Conservation (phyloP, 768 basidiomycete species). For the Calvatia gigantea region DNA sequence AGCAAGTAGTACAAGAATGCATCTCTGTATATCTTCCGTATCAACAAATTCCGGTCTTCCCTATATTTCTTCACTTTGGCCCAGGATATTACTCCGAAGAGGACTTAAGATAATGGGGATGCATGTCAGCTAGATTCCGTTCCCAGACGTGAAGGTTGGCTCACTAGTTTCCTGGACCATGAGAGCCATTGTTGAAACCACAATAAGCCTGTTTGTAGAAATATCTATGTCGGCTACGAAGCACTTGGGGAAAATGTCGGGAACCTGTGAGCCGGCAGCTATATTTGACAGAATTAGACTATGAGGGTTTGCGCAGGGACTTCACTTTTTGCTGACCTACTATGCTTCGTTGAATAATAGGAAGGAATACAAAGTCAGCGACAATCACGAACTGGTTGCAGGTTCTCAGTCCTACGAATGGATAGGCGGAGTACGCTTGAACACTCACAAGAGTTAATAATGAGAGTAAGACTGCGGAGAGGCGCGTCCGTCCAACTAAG, state of each 20-base stretch:
- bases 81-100: neutral
- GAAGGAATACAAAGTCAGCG: too few species aligned
- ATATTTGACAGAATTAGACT: too few species aligned
- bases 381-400: too few species aligned
- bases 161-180: neutral
- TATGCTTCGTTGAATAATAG: too few species aligned
- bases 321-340: too few species aligned
- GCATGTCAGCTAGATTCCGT: neutral
- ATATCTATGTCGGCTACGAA: neutral
- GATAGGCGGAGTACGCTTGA: too few species aligned
- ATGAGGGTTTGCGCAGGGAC: too few species aligned
- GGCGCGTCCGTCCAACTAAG: neutral
- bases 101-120: too few species aligned
- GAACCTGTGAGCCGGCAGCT: neutral
- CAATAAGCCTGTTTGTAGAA: neutral
- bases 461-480: too few species aligned
- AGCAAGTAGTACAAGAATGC: neutral
- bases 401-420: too few species aligned
- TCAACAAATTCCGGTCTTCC: neutral
- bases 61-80: neutral
- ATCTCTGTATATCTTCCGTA: neutral
- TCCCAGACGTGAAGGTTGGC: neutral
- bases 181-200: neutral
- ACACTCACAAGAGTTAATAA: neutral
- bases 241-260: neutral